Base-by-base conservation (phyloP, 257 asterid species). In the Fraxinus excelsior region DNA sequence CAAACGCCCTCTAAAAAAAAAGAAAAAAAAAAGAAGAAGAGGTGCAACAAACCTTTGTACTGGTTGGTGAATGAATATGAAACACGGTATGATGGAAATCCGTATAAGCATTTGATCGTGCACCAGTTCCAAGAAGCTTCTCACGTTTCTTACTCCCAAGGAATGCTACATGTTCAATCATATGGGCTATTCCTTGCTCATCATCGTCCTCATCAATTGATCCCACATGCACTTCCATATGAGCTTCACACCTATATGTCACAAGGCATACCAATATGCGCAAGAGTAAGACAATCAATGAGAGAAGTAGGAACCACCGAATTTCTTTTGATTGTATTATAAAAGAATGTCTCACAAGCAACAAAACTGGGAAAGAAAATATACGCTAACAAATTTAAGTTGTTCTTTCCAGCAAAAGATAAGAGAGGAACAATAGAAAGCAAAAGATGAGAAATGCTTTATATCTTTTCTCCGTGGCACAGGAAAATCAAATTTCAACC, bases 141-240 rank as follows among this genome's bases (percentile, higher is more conserved):
- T 96, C 99, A 73, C 99, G 94, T 82, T 96, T 96, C 91, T 96
- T 96, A 84, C 99, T 96, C 82, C 99, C 99, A 85, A 96, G 97
- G 78, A 96, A 96, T 73, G 99, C 99, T 83, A 96, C 99, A 83
- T 96, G 99, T 83, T 96, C 99, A 86, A 96, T 93, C 99, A 96
- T 96, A 84, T 96, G 99, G n/a, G 99, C 96, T 78, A 96, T 93
- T 82, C 99, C 99, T 87, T 96, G 99, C 85, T 96, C 99, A 67
- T 96, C 98, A 68, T 93, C 98, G 87, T 96, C 99, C 91, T 93
- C 99, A 58, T 96, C 99, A 70, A 93, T 91, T 76, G 99, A 96
- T 66, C 99, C 99, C 67, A 83, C 99, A 64, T 96, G 99, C 85
- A 96, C 96, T 85, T 96, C 99, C 98, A 93, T 93, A 88, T 96